Evolutionary conservation across 805 yeast species (phyloP).

Genomic region (Yamadazyma philogaea): DNA sequence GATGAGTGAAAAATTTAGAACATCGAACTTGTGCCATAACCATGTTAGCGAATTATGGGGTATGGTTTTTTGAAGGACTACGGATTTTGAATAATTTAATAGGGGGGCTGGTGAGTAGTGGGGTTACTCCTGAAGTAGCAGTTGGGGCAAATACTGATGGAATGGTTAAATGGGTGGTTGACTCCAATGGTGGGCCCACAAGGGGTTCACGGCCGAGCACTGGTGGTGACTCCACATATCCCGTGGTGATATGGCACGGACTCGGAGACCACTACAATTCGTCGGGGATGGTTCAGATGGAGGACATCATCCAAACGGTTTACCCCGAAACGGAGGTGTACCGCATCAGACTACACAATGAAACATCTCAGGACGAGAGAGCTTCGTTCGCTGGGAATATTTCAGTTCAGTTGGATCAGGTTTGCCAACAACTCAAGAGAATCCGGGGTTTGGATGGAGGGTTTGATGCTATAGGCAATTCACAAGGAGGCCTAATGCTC

Average conservation of each 20-base stretch:
- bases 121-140: neutral
- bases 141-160: neutral
- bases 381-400: conserved; percentile 59
- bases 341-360: conserved; percentile 49
- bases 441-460: conserved; percentile 50
- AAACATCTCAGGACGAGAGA: conserved; percentile 51
- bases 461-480: conserved; percentile 72
- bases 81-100: too few relatives aligned
- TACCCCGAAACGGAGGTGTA: conserved; percentile 53
- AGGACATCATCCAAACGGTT: conserved; percentile 37
- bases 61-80: neutral
- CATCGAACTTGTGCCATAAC: neutral
- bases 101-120: neutral
- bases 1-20: conserved; percentile 1
- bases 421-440: conserved; percentile 50
- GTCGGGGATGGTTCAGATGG: conserved; percentile 49
- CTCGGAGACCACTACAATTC: conserved; percentile 74
- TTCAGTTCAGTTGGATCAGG: conserved; percentile 50
- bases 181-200: neutral
- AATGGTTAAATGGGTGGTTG: neutral
- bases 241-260: conserved; percentile 82
- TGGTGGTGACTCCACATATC: conserved; percentile 19
- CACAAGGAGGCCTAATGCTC: conserved; percentile 83
- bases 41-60: conserved; percentile 1
- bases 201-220: neutral